Base-by-base conservation (phyloP, 768 basidiomycete species). In the Rubroboletus pulcherrimus region DNA sequence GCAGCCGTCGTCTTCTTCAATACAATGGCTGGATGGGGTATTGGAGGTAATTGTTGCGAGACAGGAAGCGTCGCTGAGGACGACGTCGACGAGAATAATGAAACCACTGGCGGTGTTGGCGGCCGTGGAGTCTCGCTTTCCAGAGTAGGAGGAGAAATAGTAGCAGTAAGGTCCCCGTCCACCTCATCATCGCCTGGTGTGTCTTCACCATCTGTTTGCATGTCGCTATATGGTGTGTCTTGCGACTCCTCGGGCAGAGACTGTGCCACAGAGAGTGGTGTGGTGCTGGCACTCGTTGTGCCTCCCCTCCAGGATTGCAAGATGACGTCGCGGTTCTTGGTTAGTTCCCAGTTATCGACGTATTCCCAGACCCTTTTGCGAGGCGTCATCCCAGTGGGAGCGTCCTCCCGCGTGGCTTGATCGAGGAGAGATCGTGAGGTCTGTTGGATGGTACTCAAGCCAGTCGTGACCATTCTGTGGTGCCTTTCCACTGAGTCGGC, bases 321-420 rank as follows among this genome's bases (percentile, higher is more conserved):
- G 30, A 93, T 69, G 7, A 76, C 73, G 4, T 86, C 82, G 29
- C 91, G 81, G 53, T 73, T 77, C 57, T 81, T 75, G 7, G 89
- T 90, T 55, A 89, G 71, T 40, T 83, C 78, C 89, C 91, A 93
- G 48, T 82, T 71, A 59, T 88, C 86, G 7, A 77, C 75, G 56
- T 86, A 86, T 56, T 86, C 75, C 84, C 87, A 88, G 31, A 72
- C 70, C 33, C 88, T 84, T 75, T 90, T 92, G 44, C 81, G 82
- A 35, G 92, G 92, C 4, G 91, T 93, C 51, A 73, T 72, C 6
- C 91, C 91, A 14, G 86, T 89, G 1, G 87, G 73, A 21, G 73
- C 66, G 63, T 93, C 91, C 52, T 83, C 82, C 53, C 74, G 79
- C 8, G 80, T 75, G 9, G 85, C 89, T 53, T 84, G 75, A 30